Percentiles rank a stretch among this genome's conserved stretches.
Evolutionary conservation across 2,329 filamentous ascomycete species (phyloP).

Genomic region (Venturia oleaginea): DNA sequence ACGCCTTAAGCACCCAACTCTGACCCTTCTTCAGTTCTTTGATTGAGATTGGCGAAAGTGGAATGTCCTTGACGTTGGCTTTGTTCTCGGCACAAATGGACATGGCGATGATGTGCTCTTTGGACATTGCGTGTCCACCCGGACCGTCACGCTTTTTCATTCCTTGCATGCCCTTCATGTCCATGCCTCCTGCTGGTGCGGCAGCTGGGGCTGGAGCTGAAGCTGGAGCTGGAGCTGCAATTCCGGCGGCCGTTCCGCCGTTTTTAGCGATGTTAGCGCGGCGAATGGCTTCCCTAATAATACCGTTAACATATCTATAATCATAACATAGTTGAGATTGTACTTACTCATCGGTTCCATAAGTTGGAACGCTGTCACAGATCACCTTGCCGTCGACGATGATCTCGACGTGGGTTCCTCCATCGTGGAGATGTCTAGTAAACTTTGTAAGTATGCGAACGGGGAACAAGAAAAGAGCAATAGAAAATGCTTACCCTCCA

Average conservation of each 20-base stretch:
- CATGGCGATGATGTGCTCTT: slow-evolving; percentile 12
- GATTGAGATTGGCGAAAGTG: not conserved
- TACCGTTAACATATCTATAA: too few relatives aligned
- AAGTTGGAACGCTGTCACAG: slow-evolving; percentile 5
- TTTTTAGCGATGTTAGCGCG: slow-evolving; percentile 6
- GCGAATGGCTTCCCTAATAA: too few relatives aligned
- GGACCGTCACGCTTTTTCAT: not conserved
- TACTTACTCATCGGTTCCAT: slow-evolving; percentile 5
- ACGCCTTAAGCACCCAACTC: slow-evolving; percentile 10
- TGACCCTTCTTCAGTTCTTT: slow-evolving; percentile 12
- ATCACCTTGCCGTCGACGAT: slow-evolving; percentile 8
- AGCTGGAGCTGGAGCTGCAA: not conserved
- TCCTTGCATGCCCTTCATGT: not conserved
- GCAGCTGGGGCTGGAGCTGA: not conserved
- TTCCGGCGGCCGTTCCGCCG: not conserved
- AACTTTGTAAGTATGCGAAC: not conserved
- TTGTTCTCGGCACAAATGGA: slow-evolving; percentile 10
- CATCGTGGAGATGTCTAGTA: slow-evolving; percentile 11
- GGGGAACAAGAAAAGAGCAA: not conserved
- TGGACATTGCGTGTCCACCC: not conserved
- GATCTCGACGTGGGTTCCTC: slow-evolving; percentile 8
- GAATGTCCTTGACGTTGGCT: slow-evolving; percentile 2
- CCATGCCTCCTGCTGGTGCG: slow-evolving; percentile 2
- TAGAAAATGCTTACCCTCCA: not conserved
- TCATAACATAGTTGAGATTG: too few relatives aligned